Evolutionary conservation across 164 flowering plant genomes (phyloP), one percentile per base, ranked within the genome.

Genomic region (Akebia trifoliata): DNA sequence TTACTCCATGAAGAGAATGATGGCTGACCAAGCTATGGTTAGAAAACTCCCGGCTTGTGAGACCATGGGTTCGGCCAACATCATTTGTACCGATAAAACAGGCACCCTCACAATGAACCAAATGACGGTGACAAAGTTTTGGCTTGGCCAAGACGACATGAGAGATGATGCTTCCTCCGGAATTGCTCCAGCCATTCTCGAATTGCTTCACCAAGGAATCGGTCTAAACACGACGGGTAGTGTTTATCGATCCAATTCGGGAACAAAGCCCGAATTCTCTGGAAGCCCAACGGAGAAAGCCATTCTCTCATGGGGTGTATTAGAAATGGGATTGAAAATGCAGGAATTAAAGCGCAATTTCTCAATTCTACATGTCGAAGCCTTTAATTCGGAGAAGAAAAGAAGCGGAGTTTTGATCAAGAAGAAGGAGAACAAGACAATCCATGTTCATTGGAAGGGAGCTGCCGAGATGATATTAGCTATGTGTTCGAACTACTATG

Each of bases 1-100:
- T 28, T 87, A 80, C 54, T 85, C 89, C 1, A 83, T 84, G 95
- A 84, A 83, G 61, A 76, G 87, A 57, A 87, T 87, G 91, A 85
- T 85, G 86, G 70, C 69, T 9, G 87, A 85, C 71, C 81, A 81
- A 18, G 91, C 91, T 10, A 80, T 85, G 87, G 87, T 85, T 43
- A 69, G 89, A 39, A 85, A 83, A 45, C 84, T 83, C 10, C 72
- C 87, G 1, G 91, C 89, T 28, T 87, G 90, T 34, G 95, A 87
- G 52, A 87, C 90, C 2, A 87, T 84, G 95, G 95, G 95, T 9
- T 83, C 87, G 0, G 87, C 87, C 15, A 83, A 88, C 0, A 65
- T 73, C 26, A 79, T 87, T 15, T 87, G 95, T 46, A 81, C 87
- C 0, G 90, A 84, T 57, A 84, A 87, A 73, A 87, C 87, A n/a